Base-by-base conservation (phyloP, 129 eudicot species). In the Cynara cardunculus region DNA sequence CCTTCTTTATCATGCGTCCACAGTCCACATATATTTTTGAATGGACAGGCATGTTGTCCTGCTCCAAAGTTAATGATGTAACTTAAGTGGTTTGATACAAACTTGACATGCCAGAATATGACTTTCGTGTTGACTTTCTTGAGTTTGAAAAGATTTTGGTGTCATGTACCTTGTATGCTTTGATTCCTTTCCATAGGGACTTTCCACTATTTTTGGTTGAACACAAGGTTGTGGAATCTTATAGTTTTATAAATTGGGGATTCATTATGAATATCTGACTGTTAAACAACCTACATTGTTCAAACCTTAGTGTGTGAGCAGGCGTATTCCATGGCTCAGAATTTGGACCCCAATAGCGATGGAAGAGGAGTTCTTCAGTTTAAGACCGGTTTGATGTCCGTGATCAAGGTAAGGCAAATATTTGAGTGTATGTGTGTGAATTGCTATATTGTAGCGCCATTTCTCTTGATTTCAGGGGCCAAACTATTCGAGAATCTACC, bases 351-450 rank as follows among this genome's bases (percentile, higher is more conserved):
- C 34, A 85, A 75, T 86, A 92, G 98, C 41, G 93, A 96, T 53
- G 99, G 99, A 24, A 89, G 99, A 91, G 99, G 99, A 78, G 99
- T 96, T 81, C 93, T 96, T 76, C 98, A 93, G 86, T 96, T 96
- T 74, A 96, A 96, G 87, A 93, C 98, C 19, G 99, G 99, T 41
- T 85, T 96, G 73, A 89, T 91, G 98, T 92, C 97, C 70, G 97
- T 92, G 62, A 96, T 96, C 80, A 92, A 96, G 98, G 99, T 96
- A 88, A 75, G 67, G 8, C 66, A 49, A 34, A 70, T 6, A 12
- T 66, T 78, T 81, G 21, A 67, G 49, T 74, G 18, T 71, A 31
- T 79, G 69, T 84, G 39, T 12, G 65, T 64, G 34, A 37, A 21
- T 65, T n/a, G 6, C 44, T 34, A 66, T 12, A 62, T 35, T 19